Evolutionary conservation across 176 grass and related monocot species (phyloP).

Genomic region (Carex parvula): DNA sequence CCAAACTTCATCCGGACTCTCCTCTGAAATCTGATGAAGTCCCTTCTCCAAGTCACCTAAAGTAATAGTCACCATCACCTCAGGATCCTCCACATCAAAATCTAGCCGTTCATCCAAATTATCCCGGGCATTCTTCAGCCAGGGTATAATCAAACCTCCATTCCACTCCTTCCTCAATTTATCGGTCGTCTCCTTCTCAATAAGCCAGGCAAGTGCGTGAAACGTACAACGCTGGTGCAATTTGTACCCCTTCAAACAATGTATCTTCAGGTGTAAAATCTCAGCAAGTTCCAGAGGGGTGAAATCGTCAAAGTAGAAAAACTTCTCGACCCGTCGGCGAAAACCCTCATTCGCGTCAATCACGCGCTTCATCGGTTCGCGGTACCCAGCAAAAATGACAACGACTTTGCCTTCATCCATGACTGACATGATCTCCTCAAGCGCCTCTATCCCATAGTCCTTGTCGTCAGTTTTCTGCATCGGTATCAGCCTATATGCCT

Average conservation of each 20-base stretch:
- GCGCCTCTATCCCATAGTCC: constrained; percentile 94
- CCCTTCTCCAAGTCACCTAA: constrained; percentile 82
- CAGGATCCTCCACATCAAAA: constrained; percentile 55
- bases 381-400: constrained; percentile 91
- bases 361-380: constrained; percentile 85
- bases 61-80: constrained; percentile 63
- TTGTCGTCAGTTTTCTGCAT: constrained; percentile 63
- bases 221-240: constrained; percentile 59
- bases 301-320: constrained; percentile 84
- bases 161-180: constrained; percentile 67
- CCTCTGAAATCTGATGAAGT: constrained; percentile 50
- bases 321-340: constrained; percentile 82
- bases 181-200: constrained; percentile 57
- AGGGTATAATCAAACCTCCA: constrained; percentile 73
- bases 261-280: constrained; percentile 81
- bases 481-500: constrained; percentile 92
- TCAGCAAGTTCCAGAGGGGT: constrained; percentile 68
- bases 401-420: constrained; percentile 90
- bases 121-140: constrained; percentile 75
- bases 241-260: constrained; percentile 68
- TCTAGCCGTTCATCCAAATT: constrained; percentile 78
- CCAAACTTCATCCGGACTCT: constrained; percentile 19
- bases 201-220: constrained; percentile 41
- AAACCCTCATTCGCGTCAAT: constrained; percentile 89
- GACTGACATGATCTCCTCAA: constrained; percentile 98